These are phyloP conservation scores for Golubevia pallescens DNA, from an alignment of 1,284 basidiomycete genomes.

Conservation along the genomic window DNA sequence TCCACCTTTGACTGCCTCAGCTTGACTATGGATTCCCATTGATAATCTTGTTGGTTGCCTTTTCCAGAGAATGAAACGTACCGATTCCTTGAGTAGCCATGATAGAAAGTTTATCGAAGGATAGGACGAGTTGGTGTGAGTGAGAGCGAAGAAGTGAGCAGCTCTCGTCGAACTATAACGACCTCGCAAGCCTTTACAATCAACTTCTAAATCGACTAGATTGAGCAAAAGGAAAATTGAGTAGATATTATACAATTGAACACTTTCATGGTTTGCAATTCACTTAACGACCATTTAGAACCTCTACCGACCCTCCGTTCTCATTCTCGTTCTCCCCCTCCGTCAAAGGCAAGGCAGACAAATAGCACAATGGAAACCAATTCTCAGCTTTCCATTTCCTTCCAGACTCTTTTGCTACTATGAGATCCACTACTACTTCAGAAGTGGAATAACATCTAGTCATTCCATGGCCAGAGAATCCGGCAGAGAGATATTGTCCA, in stretches of 20 bases:
- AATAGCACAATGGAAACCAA: conserved; percentile 14
- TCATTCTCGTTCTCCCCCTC: too few relatives aligned
- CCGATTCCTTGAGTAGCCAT: conserved; percentile 31
- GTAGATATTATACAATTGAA: too few relatives aligned
- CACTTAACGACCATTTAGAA: too few relatives aligned
- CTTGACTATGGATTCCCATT: neutral
- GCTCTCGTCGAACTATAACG: too few relatives aligned
- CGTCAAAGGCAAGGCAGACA: conserved; percentile 10
- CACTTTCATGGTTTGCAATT: too few relatives aligned
- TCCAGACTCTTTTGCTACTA: conserved; percentile 15
- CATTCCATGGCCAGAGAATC: conserved; percentile 49
- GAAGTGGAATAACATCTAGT: conserved; percentile 36
- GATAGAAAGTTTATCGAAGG: neutral
- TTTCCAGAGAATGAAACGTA: neutral
- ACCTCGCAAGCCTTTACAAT: too few relatives aligned
- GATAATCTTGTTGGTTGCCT: neutral
- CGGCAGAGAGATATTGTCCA: conserved; percentile 28
- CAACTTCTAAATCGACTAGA: too few relatives aligned
- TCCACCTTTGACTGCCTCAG: neutral
- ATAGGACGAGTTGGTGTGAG: neutral
- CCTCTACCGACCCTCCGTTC: too few relatives aligned
- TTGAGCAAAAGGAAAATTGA: too few relatives aligned
- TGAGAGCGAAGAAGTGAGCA: neutral
- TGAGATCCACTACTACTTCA: conserved; percentile 26
- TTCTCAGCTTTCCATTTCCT: conserved; percentile 13